phyloP scores from a whole-genome alignment of 176 grass and related monocot genomes.

The Ananas comosus region DNA sequence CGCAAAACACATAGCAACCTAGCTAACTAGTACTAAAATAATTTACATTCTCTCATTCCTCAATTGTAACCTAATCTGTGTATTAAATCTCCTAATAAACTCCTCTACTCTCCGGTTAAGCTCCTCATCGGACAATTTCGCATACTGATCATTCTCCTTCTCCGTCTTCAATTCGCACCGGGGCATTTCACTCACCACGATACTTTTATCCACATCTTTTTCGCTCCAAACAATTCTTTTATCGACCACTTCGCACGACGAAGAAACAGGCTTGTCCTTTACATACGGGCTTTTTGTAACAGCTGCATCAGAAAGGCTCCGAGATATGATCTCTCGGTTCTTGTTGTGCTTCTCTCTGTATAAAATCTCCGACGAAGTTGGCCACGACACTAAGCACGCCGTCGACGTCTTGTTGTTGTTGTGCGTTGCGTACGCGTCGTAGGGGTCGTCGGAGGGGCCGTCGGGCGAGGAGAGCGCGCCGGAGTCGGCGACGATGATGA shows the following conservation, averaged over 20 bases:
- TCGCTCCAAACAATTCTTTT: not conserved
- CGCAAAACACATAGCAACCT: not conserved
- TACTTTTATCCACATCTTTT: not conserved
- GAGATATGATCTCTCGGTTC: too few relatives aligned
- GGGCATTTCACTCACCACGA: not conserved
- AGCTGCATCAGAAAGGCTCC: too few relatives aligned
- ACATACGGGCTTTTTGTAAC: not conserved
- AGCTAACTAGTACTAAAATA: not conserved
- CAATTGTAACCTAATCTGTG: conserved; percentile 39
- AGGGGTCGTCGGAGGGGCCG: not conserved
- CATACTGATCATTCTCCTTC: conserved; percentile 30
- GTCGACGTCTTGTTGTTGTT: not conserved
- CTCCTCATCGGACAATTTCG: conserved; percentile 63
- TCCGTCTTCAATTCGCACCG: conserved; percentile 1
- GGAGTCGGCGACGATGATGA: conserved; percentile 76
- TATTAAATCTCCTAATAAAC: conserved; percentile 76
- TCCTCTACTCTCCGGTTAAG: conserved; percentile 76
- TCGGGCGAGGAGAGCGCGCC: conserved; percentile 38
- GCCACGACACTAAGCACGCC: not conserved
- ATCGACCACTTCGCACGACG: not conserved
- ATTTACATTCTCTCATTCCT: not conserved
- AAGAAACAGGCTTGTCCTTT: not conserved
- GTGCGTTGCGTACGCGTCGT: conserved; percentile 7
- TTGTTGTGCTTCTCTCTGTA: too few relatives aligned
- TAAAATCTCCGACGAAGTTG: not conserved